Conservation (phyloP, 768 basidiomycete genomes). For the Polyporus arcularius region DNA sequence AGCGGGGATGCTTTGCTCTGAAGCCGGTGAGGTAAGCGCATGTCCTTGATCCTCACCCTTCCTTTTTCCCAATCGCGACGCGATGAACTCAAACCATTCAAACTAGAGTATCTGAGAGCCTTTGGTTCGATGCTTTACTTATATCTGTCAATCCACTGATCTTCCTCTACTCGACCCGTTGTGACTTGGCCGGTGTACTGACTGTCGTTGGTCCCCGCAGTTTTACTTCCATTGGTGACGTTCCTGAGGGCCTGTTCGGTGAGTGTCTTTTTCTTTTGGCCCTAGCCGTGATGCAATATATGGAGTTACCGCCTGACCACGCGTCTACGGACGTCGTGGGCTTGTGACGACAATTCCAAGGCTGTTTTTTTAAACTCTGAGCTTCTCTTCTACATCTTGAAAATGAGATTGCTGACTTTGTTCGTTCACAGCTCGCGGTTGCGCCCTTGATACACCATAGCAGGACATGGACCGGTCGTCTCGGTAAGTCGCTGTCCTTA, state of each 20-base stretch:
- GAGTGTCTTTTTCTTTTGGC: constrained; percentile 29
- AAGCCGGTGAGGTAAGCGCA: constrained; percentile 19
- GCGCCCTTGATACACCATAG: too few relatives aligned
- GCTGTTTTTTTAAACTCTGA: constrained; percentile 77
- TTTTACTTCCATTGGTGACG: not conserved
- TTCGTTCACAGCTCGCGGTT: not conserved
- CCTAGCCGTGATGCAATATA: constrained; percentile 55
- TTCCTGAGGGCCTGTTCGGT: constrained; percentile 27
- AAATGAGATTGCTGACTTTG: not conserved
- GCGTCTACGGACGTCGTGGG: constrained; percentile 36
- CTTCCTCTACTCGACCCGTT: constrained; percentile 1
- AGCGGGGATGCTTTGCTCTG: not conserved
- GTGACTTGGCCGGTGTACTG: not conserved
- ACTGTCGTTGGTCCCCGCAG: not conserved
- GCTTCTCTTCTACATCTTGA: constrained; percentile 11
- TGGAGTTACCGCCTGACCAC: constrained; percentile 88
- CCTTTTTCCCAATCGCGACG: constrained; percentile 19
- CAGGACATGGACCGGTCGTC: too few relatives aligned
- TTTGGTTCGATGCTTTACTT: constrained; percentile 67
- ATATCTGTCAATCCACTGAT: constrained; percentile 70
- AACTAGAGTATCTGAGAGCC: constrained; percentile 94
- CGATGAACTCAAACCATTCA: constrained; percentile 72
- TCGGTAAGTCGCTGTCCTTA: not conserved
- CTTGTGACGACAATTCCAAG: constrained; percentile 74
- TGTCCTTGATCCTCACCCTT: constrained; percentile 1